These are phyloP conservation scores for Eremomyces bilateralis DNA, from an alignment of 495 filamentous ascomycete species.

Conservation along the genomic window DNA sequence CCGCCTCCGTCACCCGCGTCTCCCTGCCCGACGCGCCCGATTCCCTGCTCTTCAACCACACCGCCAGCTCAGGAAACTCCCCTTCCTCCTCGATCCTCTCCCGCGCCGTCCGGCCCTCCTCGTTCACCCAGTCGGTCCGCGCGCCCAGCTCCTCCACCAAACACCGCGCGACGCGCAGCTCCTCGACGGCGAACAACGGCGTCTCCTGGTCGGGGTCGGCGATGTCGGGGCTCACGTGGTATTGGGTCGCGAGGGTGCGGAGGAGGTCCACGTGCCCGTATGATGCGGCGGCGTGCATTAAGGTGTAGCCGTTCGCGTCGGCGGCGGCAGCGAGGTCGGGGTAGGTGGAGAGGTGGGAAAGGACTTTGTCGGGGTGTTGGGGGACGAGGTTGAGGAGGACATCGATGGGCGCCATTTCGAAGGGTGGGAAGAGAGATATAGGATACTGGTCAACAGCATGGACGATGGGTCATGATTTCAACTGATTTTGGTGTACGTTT, in stretches of 20 bases:
- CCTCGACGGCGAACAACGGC: constrained; percentile 69
- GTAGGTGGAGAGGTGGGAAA: constrained; percentile 12
- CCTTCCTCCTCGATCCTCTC: constrained; percentile 25
- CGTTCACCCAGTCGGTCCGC: constrained; percentile 22
- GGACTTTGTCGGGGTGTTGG: constrained; percentile 13
- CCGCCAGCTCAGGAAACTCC: constrained; percentile 16
- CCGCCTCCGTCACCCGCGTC: neutral
- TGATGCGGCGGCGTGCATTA: constrained; percentile 78
- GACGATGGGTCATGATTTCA: no score
- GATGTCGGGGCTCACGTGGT: constrained; percentile 55
- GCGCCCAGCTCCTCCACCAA: constrained; percentile 65
- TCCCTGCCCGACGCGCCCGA: neutral
- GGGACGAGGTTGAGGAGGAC: constrained; percentile 14
- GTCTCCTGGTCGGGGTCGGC: constrained; percentile 81
- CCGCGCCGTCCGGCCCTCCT: constrained; percentile 19
- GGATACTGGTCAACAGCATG: no score
- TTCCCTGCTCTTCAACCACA: constrained; percentile 7
- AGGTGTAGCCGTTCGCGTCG: constrained; percentile 40
- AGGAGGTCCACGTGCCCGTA: constrained; percentile 73
- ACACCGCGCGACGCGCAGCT: constrained; percentile 46
- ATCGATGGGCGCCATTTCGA: neutral
- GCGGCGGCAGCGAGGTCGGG: constrained; percentile 15
- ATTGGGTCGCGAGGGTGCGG: constrained; percentile 52
- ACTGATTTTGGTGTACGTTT: neutral
- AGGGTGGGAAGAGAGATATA: no score